Percentiles rank a stretch among this genome's conserved stretches.
Evolutionary conservation across 441 rosid species (phyloP).

Genomic region (Eruca vesicaria): DNA sequence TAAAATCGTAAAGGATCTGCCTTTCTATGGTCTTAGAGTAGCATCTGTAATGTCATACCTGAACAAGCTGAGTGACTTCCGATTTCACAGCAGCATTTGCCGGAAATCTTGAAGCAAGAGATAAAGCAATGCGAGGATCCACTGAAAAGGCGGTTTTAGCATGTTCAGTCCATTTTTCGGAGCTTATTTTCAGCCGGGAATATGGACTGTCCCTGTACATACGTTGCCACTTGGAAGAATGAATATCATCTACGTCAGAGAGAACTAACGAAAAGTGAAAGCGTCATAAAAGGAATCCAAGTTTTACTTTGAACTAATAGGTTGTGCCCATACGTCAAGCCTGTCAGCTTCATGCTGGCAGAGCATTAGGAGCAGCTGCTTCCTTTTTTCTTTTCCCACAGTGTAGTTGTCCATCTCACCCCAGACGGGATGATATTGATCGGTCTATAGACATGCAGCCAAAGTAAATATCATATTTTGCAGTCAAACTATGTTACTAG

Average conservation of each 20-base stretch:
- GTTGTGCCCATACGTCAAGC: slow-evolving; percentile 99
- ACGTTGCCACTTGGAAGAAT: slow-evolving; percentile 26
- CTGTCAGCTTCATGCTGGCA: slow-evolving; percentile 98
- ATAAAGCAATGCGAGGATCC: slow-evolving; percentile 86
- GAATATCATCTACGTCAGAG: slow-evolving; percentile 14
- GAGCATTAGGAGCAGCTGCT: slow-evolving; percentile 90
- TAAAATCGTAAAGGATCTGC: not conserved
- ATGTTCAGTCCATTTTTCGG: slow-evolving; percentile 88
- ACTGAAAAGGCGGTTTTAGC: slow-evolving; percentile 89
- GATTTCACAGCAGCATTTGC: slow-evolving; percentile 65
- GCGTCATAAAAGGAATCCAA: slow-evolving; percentile 2
- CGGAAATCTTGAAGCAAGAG: slow-evolving; percentile 84
- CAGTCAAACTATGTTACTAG: not conserved
- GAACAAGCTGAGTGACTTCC: slow-evolving; percentile 90
- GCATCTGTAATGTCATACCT: slow-evolving; percentile 51
- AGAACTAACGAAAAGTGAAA: slow-evolving; percentile 5
- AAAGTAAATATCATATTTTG: slow-evolving; percentile 23
- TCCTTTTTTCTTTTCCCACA: slow-evolving; percentile 81
- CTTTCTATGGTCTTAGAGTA: not conserved
- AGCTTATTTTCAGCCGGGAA: slow-evolving; percentile 64
- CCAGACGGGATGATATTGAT: slow-evolving; percentile 90
- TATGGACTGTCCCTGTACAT: slow-evolving; percentile 61
- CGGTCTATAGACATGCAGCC: slow-evolving; percentile 51
- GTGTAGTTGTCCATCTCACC: slow-evolving; percentile 88
- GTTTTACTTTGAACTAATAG: slow-evolving; percentile 74